Base-by-base conservation (phyloP, 305 asterid genomes). In the Fraxinus sp. region DNA sequence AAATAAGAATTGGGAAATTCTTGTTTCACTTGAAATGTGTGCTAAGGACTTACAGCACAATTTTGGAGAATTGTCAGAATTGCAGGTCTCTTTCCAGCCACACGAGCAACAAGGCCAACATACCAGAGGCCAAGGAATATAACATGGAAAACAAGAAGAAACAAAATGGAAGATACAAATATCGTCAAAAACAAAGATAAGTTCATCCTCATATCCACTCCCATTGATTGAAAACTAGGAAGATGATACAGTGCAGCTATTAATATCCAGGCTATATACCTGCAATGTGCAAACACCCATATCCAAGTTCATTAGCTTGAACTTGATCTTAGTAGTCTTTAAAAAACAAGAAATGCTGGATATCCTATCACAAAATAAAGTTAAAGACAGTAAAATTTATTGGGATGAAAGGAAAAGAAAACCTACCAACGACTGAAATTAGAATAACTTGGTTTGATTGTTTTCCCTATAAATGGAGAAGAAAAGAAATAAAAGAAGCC, bases 401-500 rank as follows among this genome's bases (percentile, higher is more conserved):
- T 70, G 76, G 41, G 39, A 30, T 55, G 7, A 68, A 22, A 68
- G 28, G 75, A 79, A 57, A 24, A 71, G 83, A 73, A 68, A 74
- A 36, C 93, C 77, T 86, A 95, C 99, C 99, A 93, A 57, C 97
- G 94, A 82, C 99, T 97, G 87, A 97, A 97, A 87, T 94, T 97
- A 49, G 98, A 94, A 88, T 94, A 97, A 90, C 97, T 94, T 37
- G 99, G 99, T 86, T 93, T 94, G 86, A 97, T 91, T 14, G 98
- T 97, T 88, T 97, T 94, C 83, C 99, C 98, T 49, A 97, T 89
- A 83, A 94, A 97, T 8, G 99, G 98, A 74, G 99, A 93, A 55
- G 99, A 97, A 85, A 97, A 97, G 93, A 94, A 97, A 86, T 97
- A 97, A 92, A 97, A 97, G 93, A 95, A 97, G 62, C 99, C 99